Base-by-base conservation (phyloP, 2,329 filamentous ascomycete species). In the Fusarium burgessii region DNA sequence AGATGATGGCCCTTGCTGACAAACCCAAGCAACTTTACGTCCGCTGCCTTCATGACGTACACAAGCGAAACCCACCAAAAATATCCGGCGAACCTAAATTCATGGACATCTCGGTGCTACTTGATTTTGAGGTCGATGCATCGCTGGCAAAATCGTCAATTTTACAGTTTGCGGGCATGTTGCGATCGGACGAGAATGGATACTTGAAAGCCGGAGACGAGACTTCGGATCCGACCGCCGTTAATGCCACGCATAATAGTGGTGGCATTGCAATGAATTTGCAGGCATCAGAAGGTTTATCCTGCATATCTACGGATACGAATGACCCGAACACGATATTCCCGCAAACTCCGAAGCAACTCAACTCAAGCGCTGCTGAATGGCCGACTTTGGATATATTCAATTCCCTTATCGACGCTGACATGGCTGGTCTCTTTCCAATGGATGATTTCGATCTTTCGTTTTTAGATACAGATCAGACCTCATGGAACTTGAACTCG, bases 361-460 rank as follows among this genome's bases (percentile, higher is more conserved):
- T 27, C 2, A 2, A 6, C 7, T 3, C 18, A 2, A 13, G 10
- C 1, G 8, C 23, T 0, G 60, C 1, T 1, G 51, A 50, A 35
- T 47, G 42, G 58, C 59, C 62, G 0, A 32, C 56, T 4, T 17
- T 68, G 3, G 70, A 73, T 0, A 23, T 69, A 0, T 60, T 66
- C 18, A 66, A 64, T 25, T 59, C 62, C 0, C 41, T 74, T 3
- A 40, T 71, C 1, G 60, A 66, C 0, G 38, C 66, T 2, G 69
- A 73, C 6, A 62, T 69, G 41, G 32, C 56, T 4, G 25, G 45
- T 33, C 17, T 72, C 3, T 41, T 73, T 0, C n/a, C 58, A 0
- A 0, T 49, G 2, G 41, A 50, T 10, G 32, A 40, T 3, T 5
- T 56, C 1, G 57, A 74, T 10, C 11, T 69, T 1, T 58, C 63